Evolutionary conservation across 495 filamentous ascomycete genomes (phyloP), one percentile per base, ranked within the genome.

Genomic region (Penicillium ucsense): DNA sequence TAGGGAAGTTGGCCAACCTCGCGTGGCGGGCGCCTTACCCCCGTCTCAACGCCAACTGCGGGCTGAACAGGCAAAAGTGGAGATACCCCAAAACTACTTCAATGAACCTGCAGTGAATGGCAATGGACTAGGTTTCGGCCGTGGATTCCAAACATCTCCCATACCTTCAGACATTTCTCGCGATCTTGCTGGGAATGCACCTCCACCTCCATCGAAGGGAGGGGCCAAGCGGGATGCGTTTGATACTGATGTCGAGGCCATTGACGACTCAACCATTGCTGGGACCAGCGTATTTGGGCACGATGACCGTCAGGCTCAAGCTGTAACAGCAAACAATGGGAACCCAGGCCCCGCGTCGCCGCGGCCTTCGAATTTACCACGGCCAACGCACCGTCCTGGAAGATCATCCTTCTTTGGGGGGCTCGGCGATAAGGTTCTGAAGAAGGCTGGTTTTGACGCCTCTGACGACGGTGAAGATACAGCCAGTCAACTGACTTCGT

Each of bases 221-320:
- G 39, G 37, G 6, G 37, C 20, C 8, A 59, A 61, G 28, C 62
- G 60, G 41, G 68, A 70, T 45, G 54, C 59, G 38, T 74, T 74
- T 45, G 71, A 74, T 47, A 74, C 71, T 0, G 71, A 74, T 45
- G 67, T 71, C 6, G 71, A 74, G 41, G 69, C 61, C 4, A 55
- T 68, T 4, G 71, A 74, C 58, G 71, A 74, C 53, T 72, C 71
- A 6, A 74, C 71, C 6, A 61, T 74, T 46, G 65, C 65, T 1
- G 67, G 60, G 8, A 71, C 65, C 6, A 74, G 71, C 50, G 52
- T 71, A 6, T 56, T 59, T 6, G 67, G 61, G 8, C 50, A 46
- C 45, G 67, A 71, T 40, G 68, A 72, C 31, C 50, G 57, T 29
- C 60, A 60, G 8, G 54, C 60, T 32, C 65, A 59, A 39, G 46